A percentile compares a stretch with the other conserved stretches of the same genome.
Evolutionary conservation across 2,329 filamentous ascomycete genomes (phyloP).

Genomic region (Neonectria sp.): DNA sequence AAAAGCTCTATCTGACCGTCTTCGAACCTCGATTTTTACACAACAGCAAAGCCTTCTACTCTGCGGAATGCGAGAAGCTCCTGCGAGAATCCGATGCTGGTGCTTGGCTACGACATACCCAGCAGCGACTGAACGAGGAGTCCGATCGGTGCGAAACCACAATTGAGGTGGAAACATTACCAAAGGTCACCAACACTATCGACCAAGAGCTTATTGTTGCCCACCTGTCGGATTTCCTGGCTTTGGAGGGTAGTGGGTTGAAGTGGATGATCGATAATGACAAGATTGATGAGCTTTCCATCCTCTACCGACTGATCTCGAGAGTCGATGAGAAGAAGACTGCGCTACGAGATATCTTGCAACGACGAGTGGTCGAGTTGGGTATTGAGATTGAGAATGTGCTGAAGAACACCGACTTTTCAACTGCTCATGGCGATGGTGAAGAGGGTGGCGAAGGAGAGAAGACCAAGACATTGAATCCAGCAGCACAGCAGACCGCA

Average conservation of each 20-base stretch:
- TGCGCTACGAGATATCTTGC: constrained; percentile 79
- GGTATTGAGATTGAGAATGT: constrained; percentile 86
- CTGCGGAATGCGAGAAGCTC: constrained; percentile 79
- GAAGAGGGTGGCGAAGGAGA: constrained; percentile 64
- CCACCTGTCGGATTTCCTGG: constrained; percentile 86
- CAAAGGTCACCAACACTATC: constrained; percentile 82
- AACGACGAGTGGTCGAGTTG: constrained; percentile 82
- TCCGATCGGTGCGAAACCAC: constrained; percentile 86
- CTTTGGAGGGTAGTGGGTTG: constrained; percentile 87
- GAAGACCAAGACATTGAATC: constrained; percentile 54
- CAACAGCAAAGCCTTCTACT: constrained; percentile 82
- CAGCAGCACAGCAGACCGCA: constrained; percentile 83
- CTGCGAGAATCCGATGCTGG: constrained; percentile 85
- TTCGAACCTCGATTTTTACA: constrained; percentile 87
- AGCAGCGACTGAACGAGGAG: constrained; percentile 84
- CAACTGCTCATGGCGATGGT: constrained; percentile 57
- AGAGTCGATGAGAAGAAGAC: constrained; percentile 83
- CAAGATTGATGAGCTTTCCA: constrained; percentile 81
- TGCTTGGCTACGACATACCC: constrained; percentile 84
- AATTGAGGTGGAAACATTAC: constrained; percentile 79
- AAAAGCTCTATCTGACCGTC: constrained; percentile 85
- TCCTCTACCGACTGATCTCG: constrained; percentile 84
- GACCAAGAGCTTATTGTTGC: constrained; percentile 84
- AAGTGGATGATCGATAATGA: constrained; percentile 94
- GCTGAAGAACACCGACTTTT: constrained; percentile 70